phyloP scores from a whole-genome alignment of 2,329 filamentous ascomycete genomes.

The Hypoxylon sp. region DNA sequence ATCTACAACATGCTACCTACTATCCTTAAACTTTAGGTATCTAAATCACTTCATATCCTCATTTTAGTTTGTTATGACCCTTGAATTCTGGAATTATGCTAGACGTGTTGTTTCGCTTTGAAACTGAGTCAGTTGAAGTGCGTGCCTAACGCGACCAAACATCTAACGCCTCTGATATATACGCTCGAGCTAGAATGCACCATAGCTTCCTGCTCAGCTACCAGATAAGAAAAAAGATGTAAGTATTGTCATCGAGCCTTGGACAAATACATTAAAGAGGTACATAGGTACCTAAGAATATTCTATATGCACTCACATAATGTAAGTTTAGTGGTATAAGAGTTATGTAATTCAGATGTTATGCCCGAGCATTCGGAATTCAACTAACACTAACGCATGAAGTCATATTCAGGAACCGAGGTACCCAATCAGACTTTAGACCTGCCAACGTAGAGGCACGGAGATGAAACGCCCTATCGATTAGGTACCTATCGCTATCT shows the following conservation, averaged over 20 bases:
- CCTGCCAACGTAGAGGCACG: slow-evolving; percentile 17
- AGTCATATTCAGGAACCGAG: slow-evolving; percentile 27
- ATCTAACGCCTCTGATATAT: no score
- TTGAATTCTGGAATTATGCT: no score
- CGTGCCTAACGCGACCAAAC: no score
- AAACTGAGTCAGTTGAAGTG: no score
- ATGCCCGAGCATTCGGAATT: no score
- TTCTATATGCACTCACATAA: neutral
- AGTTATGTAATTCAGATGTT: slow-evolving; percentile 1
- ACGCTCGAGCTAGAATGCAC: no score
- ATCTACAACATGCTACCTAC: neutral
- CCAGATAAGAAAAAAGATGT: no score
- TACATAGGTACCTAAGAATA: no score
- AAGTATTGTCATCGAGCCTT: neutral
- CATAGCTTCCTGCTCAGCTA: no score
- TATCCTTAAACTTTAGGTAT: no score
- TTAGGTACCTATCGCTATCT: slow-evolving; percentile 34
- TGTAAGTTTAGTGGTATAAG: neutral
- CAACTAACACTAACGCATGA: slow-evolving; percentile 32
- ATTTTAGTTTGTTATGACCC: neutral
- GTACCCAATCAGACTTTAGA: slow-evolving; percentile 23
- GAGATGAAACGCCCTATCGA: slow-evolving; percentile 36
- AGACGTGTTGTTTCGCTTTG: neutral
- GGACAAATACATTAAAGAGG: no score
- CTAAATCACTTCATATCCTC: neutral